These are phyloP conservation scores for Cryptococcus depauperatus DNA, from an alignment of 1,284 basidiomycete genomes.

Conservation along the genomic window DNA sequence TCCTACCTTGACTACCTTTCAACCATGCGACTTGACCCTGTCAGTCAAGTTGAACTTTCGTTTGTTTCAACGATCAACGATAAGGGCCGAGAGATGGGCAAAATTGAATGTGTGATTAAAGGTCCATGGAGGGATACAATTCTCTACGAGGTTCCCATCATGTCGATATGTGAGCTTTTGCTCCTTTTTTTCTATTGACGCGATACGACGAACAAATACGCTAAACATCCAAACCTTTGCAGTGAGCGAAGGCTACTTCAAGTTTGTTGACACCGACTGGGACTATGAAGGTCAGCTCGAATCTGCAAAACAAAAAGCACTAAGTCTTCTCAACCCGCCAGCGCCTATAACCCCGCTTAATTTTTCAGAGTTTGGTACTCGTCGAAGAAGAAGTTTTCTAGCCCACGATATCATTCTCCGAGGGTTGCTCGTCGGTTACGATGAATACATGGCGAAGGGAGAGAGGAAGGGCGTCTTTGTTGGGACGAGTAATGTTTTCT, in stretches of 20 bases:
- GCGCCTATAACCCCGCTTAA: conserved; percentile 52
- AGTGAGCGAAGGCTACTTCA: conserved; percentile 51
- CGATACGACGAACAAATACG: too few relatives aligned
- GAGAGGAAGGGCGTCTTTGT: conserved; percentile 53
- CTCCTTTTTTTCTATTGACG: background rate
- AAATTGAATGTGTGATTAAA: conserved; percentile 61
- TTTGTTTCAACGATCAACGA: conserved; percentile 53
- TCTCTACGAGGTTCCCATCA: conserved; percentile 90
- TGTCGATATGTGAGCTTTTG: conserved; percentile 67
- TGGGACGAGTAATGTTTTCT: conserved; percentile 86
- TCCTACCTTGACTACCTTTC: conserved; percentile 71
- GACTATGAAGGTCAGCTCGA: conserved; percentile 66
- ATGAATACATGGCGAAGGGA: conserved; percentile 47
- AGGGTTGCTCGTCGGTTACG: conserved; percentile 58
- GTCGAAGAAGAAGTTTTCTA: conserved; percentile 70
- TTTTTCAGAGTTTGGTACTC: conserved; percentile 90
- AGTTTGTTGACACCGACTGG: conserved; percentile 69
- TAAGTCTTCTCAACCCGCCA: conserved; percentile 52
- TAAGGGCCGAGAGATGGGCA: conserved; percentile 50
- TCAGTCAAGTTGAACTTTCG: conserved; percentile 60
- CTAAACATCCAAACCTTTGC: too few relatives aligned
- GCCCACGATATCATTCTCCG: conserved; percentile 72
- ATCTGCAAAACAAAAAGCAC: conserved; percentile 63
- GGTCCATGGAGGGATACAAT: conserved; percentile 88
- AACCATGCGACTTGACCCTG: conserved; percentile 65